Base-by-base conservation (phyloP, 768 basidiomycete species). In the Guyanaporus albipodus region DNA sequence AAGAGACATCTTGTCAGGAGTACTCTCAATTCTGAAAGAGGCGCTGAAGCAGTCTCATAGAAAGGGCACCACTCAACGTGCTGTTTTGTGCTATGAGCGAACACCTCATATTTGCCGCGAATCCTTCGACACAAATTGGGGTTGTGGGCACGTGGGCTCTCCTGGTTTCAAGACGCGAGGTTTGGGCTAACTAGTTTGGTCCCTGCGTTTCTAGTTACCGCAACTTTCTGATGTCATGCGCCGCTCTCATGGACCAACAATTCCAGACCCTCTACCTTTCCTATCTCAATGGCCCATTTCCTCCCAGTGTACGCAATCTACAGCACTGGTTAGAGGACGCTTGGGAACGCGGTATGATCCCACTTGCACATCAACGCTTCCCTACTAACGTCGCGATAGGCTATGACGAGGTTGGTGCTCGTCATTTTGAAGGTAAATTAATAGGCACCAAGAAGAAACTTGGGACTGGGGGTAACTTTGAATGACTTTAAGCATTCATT, bases 271-370 rank as follows among this genome's bases (percentile, higher is more conserved):
- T 74, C 45, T 92, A 91, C 63, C 77, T 76, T 46, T 67, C 77
- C 2, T 67, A 83, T 15, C 70, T 91, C 3, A 77, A 81, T 42
- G 52, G 66, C n/a, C 77, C 79, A 4, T 66, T 68, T 9, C 67
- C 76, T 2, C 92, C 91, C 2, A 73, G 89, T 17, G 74, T 95
- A 15, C 71, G 81, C 15, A 83, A 87, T 56, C 59, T 94, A 26
- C 92, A 95, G 57, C 59, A 49, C 8, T 85, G 84, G 82, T 81
- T 96, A 36, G 87, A 95, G 62, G 71, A 75, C 45, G 91, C 91
- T 4, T 96, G 92, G 92, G 66, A 70, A 29, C 69, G 69, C 28
- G 87, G 89, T 83, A 23, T 12, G 27, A 22, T 28, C n/a, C n/a
- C 7, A 44, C 37, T 9, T 33, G 32, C 8, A 7, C n/a, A 9